A percentile compares a stretch with the other conserved stretches of the same genome.
These are phyloP conservation scores for Plasmopara viticola DNA, from an alignment of 352 stramenopile genomes.

Conservation along the genomic window DNA sequence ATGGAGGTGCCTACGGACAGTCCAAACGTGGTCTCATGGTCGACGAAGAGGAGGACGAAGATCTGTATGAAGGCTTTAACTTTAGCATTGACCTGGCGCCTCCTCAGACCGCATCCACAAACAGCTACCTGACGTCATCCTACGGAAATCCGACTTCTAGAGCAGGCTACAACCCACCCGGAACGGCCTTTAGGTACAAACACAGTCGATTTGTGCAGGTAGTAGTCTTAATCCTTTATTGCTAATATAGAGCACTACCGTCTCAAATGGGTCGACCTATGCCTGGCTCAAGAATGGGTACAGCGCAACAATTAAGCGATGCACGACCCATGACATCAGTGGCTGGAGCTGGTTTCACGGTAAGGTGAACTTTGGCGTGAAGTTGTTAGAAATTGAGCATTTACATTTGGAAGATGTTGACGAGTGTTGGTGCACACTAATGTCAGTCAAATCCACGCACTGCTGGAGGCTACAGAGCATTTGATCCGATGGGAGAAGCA, in stretches of 20 bases:
- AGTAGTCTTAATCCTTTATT: too few species aligned
- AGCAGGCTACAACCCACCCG: constrained; percentile 56
- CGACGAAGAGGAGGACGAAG: constrained; percentile 79
- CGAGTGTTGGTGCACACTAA: constrained; percentile 1
- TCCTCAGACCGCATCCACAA: constrained; percentile 58
- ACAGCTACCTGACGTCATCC: constrained; percentile 46
- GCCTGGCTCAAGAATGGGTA: constrained; percentile 58
- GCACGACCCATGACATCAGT: constrained; percentile 91
- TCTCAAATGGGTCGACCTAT: constrained; percentile 72
- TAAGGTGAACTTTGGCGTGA: constrained; percentile 16
- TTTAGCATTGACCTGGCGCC: constrained; percentile 79
- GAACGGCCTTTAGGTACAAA: constrained; percentile 60
- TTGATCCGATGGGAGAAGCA: constrained; percentile 88
- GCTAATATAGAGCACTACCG: constrained; percentile 37
- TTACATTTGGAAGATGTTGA: background rate
- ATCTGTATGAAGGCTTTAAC: constrained; percentile 89
- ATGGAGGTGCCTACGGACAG: constrained; percentile 48
- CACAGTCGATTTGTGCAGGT: background rate
- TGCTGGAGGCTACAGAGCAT: constrained; percentile 61
- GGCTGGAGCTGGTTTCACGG: constrained; percentile 87
- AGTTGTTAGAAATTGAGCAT: background rate
- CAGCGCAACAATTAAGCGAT: constrained; percentile 49
- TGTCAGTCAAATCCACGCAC: constrained; percentile 72
- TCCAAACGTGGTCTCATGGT: constrained; percentile 53
- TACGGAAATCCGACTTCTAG: constrained; percentile 52